phyloP scores from a whole-genome alignment of 495 filamentous ascomycete genomes.

The Xylaria cubensis region DNA sequence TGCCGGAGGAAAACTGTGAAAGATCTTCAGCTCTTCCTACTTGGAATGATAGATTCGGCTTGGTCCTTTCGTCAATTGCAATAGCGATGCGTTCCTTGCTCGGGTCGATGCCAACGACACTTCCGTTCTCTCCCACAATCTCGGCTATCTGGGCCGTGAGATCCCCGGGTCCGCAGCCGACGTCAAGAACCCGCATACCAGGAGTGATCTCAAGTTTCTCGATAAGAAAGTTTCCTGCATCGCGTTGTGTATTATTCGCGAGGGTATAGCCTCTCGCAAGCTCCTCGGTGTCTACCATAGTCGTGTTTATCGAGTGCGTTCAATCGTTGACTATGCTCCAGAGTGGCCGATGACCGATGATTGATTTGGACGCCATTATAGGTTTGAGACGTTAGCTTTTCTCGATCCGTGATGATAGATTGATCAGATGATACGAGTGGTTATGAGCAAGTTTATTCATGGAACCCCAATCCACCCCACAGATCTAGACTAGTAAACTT shows the following conservation, averaged over 20 bases:
- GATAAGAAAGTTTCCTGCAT: slow-evolving; percentile 9
- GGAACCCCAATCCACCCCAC: not conserved
- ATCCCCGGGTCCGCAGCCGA: slow-evolving; percentile 25
- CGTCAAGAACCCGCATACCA: slow-evolving; percentile 14
- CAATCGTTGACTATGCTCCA: not conserved
- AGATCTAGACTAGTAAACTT: not conserved
- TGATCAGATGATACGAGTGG: not conserved
- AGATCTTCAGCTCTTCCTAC: slow-evolving; percentile 30
- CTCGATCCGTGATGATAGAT: not conserved
- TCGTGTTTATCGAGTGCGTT: not conserved
- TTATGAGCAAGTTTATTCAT: slow-evolving; percentile 8
- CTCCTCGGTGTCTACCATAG: not conserved
- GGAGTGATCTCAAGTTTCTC: not conserved
- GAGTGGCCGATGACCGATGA: not conserved
- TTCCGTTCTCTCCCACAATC: slow-evolving; percentile 24
- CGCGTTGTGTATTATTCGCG: slow-evolving; percentile 4
- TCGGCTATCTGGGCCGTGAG: slow-evolving; percentile 27
- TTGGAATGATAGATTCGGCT: slow-evolving; percentile 20
- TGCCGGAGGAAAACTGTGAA: slow-evolving; percentile 24
- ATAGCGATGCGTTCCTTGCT: slow-evolving; percentile 29
- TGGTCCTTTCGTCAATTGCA: not conserved
- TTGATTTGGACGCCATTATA: not conserved
- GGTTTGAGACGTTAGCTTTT: not conserved
- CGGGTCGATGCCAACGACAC: slow-evolving; percentile 29
- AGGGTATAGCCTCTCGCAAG: slow-evolving; percentile 19